These are phyloP conservation scores for Dioscorea zingiberensis DNA, from an alignment of 106 monocot species.

Conservation along the genomic window DNA sequence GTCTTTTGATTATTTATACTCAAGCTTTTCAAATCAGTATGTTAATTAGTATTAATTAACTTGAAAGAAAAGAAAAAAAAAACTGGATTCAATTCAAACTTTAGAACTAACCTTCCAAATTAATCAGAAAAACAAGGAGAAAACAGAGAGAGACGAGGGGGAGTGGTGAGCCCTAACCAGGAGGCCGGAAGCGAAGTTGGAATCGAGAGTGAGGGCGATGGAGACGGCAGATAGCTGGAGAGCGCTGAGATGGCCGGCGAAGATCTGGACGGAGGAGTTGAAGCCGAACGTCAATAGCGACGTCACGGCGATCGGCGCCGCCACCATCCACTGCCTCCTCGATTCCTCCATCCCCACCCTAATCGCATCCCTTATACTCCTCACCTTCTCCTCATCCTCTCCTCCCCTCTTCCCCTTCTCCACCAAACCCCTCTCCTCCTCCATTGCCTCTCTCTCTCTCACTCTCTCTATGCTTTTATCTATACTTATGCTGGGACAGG, in stretches of 20 bases:
- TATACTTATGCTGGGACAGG: too few species aligned
- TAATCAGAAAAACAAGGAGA: neutral
- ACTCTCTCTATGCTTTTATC: too few species aligned
- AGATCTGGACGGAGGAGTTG: neutral
- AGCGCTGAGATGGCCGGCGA: neutral
- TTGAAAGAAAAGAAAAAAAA: too few species aligned
- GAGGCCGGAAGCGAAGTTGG: neutral
- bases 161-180: neutral
- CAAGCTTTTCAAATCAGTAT: too few species aligned
- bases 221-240: slow-evolving; percentile 6
- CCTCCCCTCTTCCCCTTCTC: neutral
- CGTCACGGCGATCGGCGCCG: neutral
- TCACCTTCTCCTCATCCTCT: neutral
- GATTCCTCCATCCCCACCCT: neutral
- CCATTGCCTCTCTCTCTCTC: neutral
- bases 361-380: neutral
- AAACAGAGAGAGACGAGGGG: neutral
- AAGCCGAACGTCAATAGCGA: neutral
- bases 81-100: too few species aligned
- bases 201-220: neutral
- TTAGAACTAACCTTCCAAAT: too few species aligned
- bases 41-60: too few species aligned
- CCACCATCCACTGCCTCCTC: slow-evolving; percentile 2
- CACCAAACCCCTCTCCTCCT: neutral
- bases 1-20: too few species aligned